A percentile compares a stretch with the other conserved stretches of the same genome.
Conservation (phyloP, 495 filamentous ascomycete genomes). For the Podospora anserina region DNA sequence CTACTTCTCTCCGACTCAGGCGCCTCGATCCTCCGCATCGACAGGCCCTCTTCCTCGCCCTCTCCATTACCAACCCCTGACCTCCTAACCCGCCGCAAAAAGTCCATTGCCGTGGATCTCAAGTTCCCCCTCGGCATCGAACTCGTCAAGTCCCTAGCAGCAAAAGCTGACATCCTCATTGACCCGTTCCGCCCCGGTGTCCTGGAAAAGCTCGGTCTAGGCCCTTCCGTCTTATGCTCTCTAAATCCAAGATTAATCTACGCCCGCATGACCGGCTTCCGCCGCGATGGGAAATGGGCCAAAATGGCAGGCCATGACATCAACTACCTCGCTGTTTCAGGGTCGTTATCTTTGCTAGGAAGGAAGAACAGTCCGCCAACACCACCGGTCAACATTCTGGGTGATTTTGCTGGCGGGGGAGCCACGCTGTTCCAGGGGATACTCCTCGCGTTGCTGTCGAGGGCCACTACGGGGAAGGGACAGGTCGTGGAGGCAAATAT, state of each 20-base stretch:
- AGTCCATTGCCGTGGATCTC: constrained; percentile 72
- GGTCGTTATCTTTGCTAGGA: constrained; percentile 73
- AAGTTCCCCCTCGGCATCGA: constrained; percentile 60
- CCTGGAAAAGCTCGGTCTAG: constrained; percentile 76
- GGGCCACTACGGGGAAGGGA: constrained; percentile 61
- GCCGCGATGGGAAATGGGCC: constrained; percentile 78
- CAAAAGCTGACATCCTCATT: constrained; percentile 71
- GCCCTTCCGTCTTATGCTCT: constrained; percentile 60
- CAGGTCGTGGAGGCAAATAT: constrained; percentile 95
- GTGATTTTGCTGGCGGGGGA: constrained; percentile 91
- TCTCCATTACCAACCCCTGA: constrained; percentile 55
- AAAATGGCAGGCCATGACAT: constrained; percentile 97
- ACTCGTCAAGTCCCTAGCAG: constrained; percentile 63
- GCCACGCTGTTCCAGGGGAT: constrained; percentile 69
- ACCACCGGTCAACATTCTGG: constrained; percentile 78
- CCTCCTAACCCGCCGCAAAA: constrained; percentile 72
- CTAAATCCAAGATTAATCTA: constrained; percentile 76
- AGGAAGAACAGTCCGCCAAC: constrained; percentile 64
- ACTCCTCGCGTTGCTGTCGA: constrained; percentile 57
- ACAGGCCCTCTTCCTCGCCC: constrained; percentile 50
- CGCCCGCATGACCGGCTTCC: constrained; percentile 83
- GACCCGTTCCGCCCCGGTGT: constrained; percentile 92
- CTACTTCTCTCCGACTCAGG: constrained; percentile 87
- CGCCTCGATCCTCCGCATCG: constrained; percentile 82
- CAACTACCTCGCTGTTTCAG: constrained; percentile 90